phyloP scores from a whole-genome alignment of 371 early-diverging fungal genomes.

The Apophysomyces variabilis region DNA sequence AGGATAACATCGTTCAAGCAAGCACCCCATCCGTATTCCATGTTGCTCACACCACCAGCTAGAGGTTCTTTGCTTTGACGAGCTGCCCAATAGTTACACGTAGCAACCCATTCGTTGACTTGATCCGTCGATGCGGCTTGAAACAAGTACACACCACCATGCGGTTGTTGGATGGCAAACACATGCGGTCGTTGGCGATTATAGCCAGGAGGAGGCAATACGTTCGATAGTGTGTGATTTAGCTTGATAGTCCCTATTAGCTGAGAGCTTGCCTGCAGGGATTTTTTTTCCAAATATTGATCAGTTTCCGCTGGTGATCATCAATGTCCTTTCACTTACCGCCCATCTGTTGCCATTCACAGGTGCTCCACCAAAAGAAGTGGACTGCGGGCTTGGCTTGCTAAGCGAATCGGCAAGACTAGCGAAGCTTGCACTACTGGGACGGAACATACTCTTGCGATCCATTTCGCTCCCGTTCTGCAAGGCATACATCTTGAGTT shows the following conservation, averaged over 20 bases:
- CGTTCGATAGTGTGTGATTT: constrained; percentile 78
- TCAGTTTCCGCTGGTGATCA: too few species aligned
- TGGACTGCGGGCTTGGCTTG: not conserved
- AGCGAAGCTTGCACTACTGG: constrained; percentile 34
- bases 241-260: constrained; percentile 64
- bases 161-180: constrained; percentile 80
- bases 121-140: constrained; percentile 71
- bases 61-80: constrained; percentile 86
- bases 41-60: constrained; percentile 79
- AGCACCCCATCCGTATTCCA: constrained; percentile 91
- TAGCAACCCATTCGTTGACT: constrained; percentile 81
- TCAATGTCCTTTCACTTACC: constrained; percentile 12
- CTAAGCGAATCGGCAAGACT: constrained; percentile 49
- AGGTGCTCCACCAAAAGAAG: constrained; percentile 25
- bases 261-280: constrained; percentile 33
- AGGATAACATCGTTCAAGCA: constrained; percentile 50
- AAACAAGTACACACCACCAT: constrained; percentile 84
- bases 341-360: constrained; percentile 26
- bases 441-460: constrained; percentile 34
- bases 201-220: constrained; percentile 86
- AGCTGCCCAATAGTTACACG: constrained; percentile 93
- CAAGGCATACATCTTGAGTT: constrained; percentile 78
- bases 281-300: too few species aligned
- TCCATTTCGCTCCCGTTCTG: constrained; percentile 50
- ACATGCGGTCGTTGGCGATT: constrained; percentile 76